Evolutionary conservation across 352 stramenopile genomes (phyloP), one percentile per base, ranked within the genome.

Genomic region (Pythium apleroticum): DNA sequence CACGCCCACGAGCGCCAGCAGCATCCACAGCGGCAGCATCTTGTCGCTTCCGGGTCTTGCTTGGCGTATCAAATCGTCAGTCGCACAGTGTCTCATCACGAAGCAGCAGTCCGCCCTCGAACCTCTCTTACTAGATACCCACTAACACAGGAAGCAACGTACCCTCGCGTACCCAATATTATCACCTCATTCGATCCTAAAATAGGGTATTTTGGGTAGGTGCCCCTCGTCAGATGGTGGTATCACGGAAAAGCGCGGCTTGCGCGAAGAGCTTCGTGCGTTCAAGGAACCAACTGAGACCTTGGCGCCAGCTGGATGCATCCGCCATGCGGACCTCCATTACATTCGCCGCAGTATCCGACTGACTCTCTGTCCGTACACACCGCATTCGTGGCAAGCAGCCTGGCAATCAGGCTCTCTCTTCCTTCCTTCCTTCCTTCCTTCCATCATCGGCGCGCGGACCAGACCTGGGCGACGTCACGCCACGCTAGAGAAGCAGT

Each of bases 1-100:
- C 43, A 78, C 65, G 48, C 68, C 45, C 41, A 93, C 77, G 60
- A 91, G 72, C 62, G 75, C 41, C 28, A 70, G 57, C 25, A 88
- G 66, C 54, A 80, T n/a, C 59, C 59, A 67, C 20, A 63, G 11
- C 25, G 65, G 60, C 43, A 86, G 70, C 6, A 78, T 27, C n/a
- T 50, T 41, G 27, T 33, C n/a, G 45, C 30, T n/a, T 60, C 37
- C n/a, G n/a, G n/a, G 30, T 33, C 30, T 33, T 33, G 30, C n/a
- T n/a, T n/a, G n/a, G n/a, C n/a, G n/a, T 33, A 9, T 33, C 30
- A n/a, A n/a, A n/a, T 35, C 5, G 33, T 60, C 22, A 33, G 24
- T n/a, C n/a, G 17, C 20, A 19, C 17, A 14, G 17, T 61, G 54
- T 52, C 54, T 30, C 54, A 52, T 58, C 53, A 59, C 31, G 12